Evolutionary conservation across 768 basidiomycete species (phyloP), one percentile per base, ranked within the genome.

Genomic region (Rhizopogon vinicolor): DNA sequence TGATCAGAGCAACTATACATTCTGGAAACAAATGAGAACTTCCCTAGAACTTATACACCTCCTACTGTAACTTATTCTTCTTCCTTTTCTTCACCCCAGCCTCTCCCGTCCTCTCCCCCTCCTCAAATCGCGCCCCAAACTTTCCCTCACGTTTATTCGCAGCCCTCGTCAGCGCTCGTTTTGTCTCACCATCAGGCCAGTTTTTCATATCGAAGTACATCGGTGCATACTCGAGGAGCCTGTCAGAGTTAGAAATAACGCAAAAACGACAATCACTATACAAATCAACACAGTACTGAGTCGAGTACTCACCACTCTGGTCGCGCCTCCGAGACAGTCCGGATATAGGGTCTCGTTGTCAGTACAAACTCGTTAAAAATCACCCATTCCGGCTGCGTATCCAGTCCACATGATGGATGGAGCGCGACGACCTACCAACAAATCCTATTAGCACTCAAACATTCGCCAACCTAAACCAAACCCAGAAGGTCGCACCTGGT

Each of bases 301-400:
- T 33, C 6, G 42, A n/a, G 16, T 53, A 72, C 78, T 43, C 65
- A 91, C 93, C 97, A 98, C 64, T 96, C 93, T 2, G 88, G 80
- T 65, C 81, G 77, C 53, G 96, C 81, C 52, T 93, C 92, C 0
- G 94, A 86, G 18, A 96, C 92, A 0, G 91, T 96, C 29, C 97
- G 85, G 65, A 99, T 94, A 65, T 89, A 98, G 57, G 82, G 86
- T 46, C 86, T 73, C 6, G 91, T 91, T 7, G 95, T 98, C 60
- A 98, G 72, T 9, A 98, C 93, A 62, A 98, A 99, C 72, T 96
- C 94, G 65, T 95, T 93, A 77, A 89, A 94, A 8, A 91, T 68
- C 3, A 95, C 91, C 93, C 92, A 95, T 62, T 94, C 92, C 2
- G 94, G 94, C 55, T 87, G 86, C 10, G 83, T 83, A 58, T 93